These are phyloP conservation scores for Pseudogymnoascus sp. DNA, from an alignment of 2,329 filamentous ascomycete species.

Conservation along the genomic window DNA sequence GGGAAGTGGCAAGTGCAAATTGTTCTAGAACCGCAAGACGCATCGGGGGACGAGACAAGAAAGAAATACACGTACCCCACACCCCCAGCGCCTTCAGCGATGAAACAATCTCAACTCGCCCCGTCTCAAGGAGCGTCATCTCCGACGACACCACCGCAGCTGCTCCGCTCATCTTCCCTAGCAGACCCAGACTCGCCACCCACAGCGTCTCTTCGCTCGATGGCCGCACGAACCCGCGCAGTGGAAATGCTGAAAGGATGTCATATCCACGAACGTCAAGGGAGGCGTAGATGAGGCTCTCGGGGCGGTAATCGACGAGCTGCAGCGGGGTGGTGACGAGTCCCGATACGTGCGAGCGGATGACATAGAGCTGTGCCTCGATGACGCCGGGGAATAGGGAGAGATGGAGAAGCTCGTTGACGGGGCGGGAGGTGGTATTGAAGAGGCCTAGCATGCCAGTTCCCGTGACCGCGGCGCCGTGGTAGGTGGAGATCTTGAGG, in stretches of 20 bases:
- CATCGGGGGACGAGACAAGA: background rate
- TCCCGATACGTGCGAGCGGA: constrained; percentile 64
- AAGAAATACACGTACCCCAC: constrained; percentile 44
- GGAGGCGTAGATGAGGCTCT: constrained; percentile 51
- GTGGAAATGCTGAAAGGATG: constrained; percentile 66
- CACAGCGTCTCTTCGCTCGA: constrained; percentile 34
- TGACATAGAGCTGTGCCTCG: constrained; percentile 51
- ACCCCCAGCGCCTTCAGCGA: constrained; percentile 72
- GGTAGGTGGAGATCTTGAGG: constrained; percentile 71
- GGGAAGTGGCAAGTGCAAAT: background rate
- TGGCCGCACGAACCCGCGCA: constrained; percentile 42
- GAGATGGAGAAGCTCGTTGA: constrained; percentile 64
- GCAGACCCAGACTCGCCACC: constrained; percentile 65
- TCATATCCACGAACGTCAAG: constrained; percentile 65
- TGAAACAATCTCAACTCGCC: constrained; percentile 55
- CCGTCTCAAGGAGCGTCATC: constrained; percentile 48
- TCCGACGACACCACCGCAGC: constrained; percentile 63
- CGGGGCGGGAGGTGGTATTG: constrained; percentile 57
- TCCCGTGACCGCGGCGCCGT: constrained; percentile 56
- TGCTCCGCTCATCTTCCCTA: constrained; percentile 84
- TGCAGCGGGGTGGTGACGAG: constrained; percentile 46
- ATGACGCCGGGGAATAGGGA: constrained; percentile 64
- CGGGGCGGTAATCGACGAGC: constrained; percentile 28
- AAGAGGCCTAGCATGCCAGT: constrained; percentile 76
- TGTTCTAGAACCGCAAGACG: background rate